A percentile compares a stretch with the other conserved stretches of the same genome.
These are phyloP conservation scores for Coniferiporia sulphurascens DNA, from an alignment of 1,284 basidiomycete species.

Conservation along the genomic window DNA sequence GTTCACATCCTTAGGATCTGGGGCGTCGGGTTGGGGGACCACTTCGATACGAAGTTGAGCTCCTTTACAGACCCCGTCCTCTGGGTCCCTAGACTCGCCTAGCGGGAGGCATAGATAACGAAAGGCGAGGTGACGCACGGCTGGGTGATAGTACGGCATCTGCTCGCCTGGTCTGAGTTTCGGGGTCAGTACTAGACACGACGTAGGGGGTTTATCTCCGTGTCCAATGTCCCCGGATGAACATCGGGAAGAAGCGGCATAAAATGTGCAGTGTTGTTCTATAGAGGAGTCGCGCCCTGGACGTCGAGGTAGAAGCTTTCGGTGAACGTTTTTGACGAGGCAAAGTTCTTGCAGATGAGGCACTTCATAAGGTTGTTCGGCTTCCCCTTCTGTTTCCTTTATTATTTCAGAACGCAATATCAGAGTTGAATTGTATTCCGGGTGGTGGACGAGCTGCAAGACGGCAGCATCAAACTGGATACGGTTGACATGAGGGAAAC, in stretches of 20 bases:
- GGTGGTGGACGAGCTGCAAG: conserved; percentile 67
- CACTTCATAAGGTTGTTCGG: conserved; percentile 27
- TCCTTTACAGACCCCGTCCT: conserved; percentile 18
- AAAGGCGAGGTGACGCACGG: conserved; percentile 69
- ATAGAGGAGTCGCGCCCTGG: conserved; percentile 62
- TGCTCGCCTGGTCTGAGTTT: conserved; percentile 37
- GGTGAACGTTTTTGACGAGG: conserved; percentile 45
- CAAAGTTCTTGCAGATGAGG: conserved; percentile 39
- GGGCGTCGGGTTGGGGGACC: conserved; percentile 46
- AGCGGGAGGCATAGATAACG: conserved; percentile 44
- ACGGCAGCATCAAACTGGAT: conserved; percentile 60
- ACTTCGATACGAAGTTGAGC: conserved; percentile 46
- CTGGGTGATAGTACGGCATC: conserved; percentile 79
- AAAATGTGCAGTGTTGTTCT: conserved; percentile 75
- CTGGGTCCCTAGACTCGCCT: conserved; percentile 19
- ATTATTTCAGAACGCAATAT: conserved; percentile 73
- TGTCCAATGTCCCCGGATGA: not conserved
- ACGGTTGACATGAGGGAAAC: not conserved
- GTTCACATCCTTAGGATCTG: conserved; percentile 38
- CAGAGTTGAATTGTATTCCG: conserved; percentile 79
- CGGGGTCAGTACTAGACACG: conserved; percentile 60
- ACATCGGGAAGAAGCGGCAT: conserved; percentile 28
- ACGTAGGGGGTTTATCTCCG: conserved; percentile 26
- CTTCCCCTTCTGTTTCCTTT: conserved; percentile 34
- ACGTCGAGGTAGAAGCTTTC: conserved; percentile 66